A percentile compares a stretch with the other conserved stretches of the same genome.
Conservation (phyloP, 2,329 filamentous ascomycete genomes). For the Ilyonectria destructans region DNA sequence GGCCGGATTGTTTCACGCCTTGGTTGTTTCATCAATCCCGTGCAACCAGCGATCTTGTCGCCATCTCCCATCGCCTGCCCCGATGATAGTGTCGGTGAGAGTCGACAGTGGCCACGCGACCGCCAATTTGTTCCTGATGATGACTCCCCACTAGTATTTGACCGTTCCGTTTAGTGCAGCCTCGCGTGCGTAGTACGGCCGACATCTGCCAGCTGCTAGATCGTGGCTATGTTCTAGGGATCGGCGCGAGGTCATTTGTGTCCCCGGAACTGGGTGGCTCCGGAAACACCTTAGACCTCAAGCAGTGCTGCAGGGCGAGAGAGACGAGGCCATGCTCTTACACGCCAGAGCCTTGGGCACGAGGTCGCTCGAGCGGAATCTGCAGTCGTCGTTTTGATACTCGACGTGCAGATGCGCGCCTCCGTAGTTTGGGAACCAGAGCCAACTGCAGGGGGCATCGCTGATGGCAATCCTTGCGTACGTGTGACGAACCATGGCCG, state of each 20-base stretch:
- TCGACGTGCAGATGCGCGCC: background rate
- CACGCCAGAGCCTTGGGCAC: constrained; percentile 13
- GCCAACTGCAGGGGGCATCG: constrained; percentile 29
- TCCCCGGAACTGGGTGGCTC: background rate
- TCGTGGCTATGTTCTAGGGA: background rate
- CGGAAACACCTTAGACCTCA: background rate
- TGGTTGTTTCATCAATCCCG: constrained; percentile 25
- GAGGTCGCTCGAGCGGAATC: constrained; percentile 30
- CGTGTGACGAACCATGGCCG: constrained; percentile 31
- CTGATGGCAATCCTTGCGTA: constrained; percentile 26
- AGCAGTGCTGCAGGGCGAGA: background rate
- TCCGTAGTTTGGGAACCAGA: constrained; percentile 26
- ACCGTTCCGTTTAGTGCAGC: constrained; percentile 11
- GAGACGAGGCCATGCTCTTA: background rate
- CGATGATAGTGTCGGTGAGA: constrained; percentile 17
- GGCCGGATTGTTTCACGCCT: constrained; percentile 44
- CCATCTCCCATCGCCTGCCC: constrained; percentile 9
- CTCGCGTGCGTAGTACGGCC: constrained; percentile 1
- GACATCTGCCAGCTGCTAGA: background rate
- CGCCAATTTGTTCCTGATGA: constrained; percentile 6
- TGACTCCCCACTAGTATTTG: background rate
- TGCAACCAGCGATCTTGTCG: constrained; percentile 10
- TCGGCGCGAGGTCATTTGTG: constrained; percentile 6
- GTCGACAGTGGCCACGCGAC: background rate
- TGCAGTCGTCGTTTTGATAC: constrained; percentile 17